phyloP scores from a whole-genome alignment of 306 rosid species.

The Prunus mongolica region DNA sequence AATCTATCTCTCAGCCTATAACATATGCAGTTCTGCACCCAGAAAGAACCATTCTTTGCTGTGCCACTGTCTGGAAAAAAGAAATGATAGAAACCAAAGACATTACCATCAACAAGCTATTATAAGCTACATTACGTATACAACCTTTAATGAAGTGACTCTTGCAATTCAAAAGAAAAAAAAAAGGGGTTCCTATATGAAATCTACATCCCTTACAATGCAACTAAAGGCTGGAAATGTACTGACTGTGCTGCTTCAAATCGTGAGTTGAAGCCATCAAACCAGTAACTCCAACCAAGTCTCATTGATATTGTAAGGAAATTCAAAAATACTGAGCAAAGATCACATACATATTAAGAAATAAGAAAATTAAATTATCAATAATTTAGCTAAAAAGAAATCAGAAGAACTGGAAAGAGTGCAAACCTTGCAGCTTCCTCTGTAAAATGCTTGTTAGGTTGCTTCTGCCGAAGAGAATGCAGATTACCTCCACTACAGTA shows the following conservation, averaged over 20 bases:
- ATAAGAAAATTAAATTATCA: neutral
- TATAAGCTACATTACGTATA: neutral
- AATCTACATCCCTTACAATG: neutral
- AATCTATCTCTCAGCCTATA: neutral
- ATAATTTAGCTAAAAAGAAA: neutral
- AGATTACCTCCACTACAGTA: constrained; percentile 91
- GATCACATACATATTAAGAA: neutral
- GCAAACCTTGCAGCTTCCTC: constrained; percentile 91
- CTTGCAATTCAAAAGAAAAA: neutral
- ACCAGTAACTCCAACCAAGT: neutral
- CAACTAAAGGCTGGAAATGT: neutral
- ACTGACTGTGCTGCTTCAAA: constrained; percentile 2
- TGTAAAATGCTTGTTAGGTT: constrained; percentile 72
- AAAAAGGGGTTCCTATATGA: neutral
- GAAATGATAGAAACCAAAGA: neutral
- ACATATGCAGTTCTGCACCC: neutral
- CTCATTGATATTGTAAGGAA: neutral
- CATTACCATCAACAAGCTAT: neutral
- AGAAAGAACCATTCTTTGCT: neutral
- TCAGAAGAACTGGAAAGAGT: constrained; percentile 3
- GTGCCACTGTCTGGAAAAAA: neutral
- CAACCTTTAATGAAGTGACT: neutral
- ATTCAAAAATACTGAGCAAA: neutral
- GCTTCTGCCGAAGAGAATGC: constrained; percentile 88
- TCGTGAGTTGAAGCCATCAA: neutral